Base-by-base conservation (phyloP, 1,284 basidiomycete genomes). In the Ceraceosorus guamensis region DNA sequence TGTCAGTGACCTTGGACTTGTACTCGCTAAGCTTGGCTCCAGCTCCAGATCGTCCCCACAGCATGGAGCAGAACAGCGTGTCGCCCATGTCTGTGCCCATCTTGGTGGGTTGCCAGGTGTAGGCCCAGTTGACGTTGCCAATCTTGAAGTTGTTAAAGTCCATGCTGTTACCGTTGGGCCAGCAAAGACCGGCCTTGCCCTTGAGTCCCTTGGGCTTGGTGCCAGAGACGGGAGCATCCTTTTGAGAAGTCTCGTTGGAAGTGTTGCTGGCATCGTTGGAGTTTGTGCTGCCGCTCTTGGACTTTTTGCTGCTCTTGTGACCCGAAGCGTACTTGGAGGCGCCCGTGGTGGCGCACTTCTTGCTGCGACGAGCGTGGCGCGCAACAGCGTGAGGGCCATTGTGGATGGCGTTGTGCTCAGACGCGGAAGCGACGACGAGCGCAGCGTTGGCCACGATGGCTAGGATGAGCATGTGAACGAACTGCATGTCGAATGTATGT, bases 51-150 rank as follows among this genome's bases (percentile, higher is more conserved):
- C 50, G 46, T 7, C 69, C 69, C 69, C 69, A 71, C 10, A 71
- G 67, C 69, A 71, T 71, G n/a, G 69, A 67, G 51, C 67, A 71
- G 57, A 68, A 67, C 52, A 70, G 62, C 39, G 64, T 55, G 52
- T 67, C 62, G 8, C 62, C 60, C 3, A 67, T 63, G 6, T 61
- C 61, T 7, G 35, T 39, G 16, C 57, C 59, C 66, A 68, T 2
- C 63, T 61, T 13, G 69, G 69, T 11, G 53, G 61, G 4, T 58
- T 47, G 41, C 57, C 69, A 71, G 11, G 66, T 60, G 60, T 71
- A 71, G 57, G 60, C 67, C 67, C 67, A 71, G 14, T 61, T 63
- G 39, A 70, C 64, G 41, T 60, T 60, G 31, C 59, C 55, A 50
- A 55, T 57, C 16, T 60, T 48, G 24, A 68, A 71, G 46, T 65